A percentile compares a stretch with the other conserved stretches of the same genome.
Conservation (phyloP, 2,329 filamentous ascomycete genomes). For the Phialemoniopsis sp. region DNA sequence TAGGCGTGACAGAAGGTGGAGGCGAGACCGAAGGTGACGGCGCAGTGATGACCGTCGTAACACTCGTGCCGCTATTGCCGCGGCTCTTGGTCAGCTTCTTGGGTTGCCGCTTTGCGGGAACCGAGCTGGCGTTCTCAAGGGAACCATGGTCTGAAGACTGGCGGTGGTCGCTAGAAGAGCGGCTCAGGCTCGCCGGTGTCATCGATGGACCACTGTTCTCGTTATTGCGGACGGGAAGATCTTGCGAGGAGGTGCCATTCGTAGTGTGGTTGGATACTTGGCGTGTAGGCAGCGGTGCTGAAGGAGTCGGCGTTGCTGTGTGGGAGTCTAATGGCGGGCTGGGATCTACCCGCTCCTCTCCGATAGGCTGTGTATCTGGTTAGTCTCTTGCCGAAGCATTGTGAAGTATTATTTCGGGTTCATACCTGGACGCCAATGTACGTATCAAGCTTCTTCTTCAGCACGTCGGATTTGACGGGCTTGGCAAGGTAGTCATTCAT, state of each 20-base stretch:
- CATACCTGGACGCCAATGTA: conserved; percentile 40
- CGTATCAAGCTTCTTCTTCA: conserved; percentile 74
- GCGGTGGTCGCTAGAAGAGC: conserved; percentile 5
- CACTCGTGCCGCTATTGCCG: conserved; percentile 24
- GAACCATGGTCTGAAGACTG: conserved; percentile 2
- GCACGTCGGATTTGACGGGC: conserved; percentile 81
- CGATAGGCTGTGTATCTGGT: not conserved
- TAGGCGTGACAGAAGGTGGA: not conserved
- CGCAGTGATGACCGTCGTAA: conserved; percentile 7
- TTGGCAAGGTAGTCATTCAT: conserved; percentile 99
- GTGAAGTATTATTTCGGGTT: conserved; percentile 26
- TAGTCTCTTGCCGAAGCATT: not conserved
- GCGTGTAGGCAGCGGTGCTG: not conserved
- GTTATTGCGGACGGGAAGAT: not conserved
- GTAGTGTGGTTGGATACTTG: not conserved
- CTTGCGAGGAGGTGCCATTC: not conserved
- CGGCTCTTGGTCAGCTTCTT: conserved; percentile 37
- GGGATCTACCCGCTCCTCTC: not conserved
- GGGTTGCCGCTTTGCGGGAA: conserved; percentile 24
- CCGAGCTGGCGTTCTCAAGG: conserved; percentile 1
- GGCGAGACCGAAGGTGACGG: not conserved
- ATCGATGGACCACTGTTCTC: not conserved
- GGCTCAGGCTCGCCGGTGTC: not conserved
- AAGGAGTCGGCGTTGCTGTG: not conserved
- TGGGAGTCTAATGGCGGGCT: not conserved